phyloP scores from a whole-genome alignment of 352 stramenopile species.

The Halophytophthora polymorphica region DNA sequence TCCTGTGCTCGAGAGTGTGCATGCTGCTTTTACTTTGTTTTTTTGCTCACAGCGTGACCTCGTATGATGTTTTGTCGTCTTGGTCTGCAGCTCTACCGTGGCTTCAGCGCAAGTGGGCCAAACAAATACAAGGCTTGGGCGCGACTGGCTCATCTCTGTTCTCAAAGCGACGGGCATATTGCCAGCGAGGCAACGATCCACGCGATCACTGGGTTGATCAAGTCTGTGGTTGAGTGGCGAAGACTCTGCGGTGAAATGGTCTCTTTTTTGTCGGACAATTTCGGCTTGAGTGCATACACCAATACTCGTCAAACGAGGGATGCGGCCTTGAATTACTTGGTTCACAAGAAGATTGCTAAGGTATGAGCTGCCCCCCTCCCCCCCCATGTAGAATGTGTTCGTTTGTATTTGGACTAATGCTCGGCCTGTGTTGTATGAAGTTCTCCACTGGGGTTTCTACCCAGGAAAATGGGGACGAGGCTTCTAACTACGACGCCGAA shows the following conservation, averaged over 20 bases:
- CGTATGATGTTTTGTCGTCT: slow-evolving; percentile 6
- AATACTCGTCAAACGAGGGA: slow-evolving; percentile 46
- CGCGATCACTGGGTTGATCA: slow-evolving; percentile 36
- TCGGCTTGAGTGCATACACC: slow-evolving; percentile 32
- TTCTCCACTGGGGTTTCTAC: slow-evolving; percentile 18
- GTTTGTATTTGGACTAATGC: slow-evolving; percentile 9
- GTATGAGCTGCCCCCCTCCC: slow-evolving; percentile 20
- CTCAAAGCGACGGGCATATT: slow-evolving; percentile 18
- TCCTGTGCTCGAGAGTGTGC: not conserved
- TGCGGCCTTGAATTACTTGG: slow-evolving; percentile 42
- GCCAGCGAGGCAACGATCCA: slow-evolving; percentile 53
- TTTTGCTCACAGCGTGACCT: slow-evolving; percentile 5
- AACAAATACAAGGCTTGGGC: slow-evolving; percentile 26
- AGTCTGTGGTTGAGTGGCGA: slow-evolving; percentile 34
- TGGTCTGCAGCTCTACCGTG: slow-evolving; percentile 40
- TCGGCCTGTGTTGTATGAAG: slow-evolving; percentile 11
- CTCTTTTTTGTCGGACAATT: slow-evolving; percentile 36
- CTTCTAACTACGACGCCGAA: slow-evolving; percentile 31
- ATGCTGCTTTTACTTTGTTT: not conserved
- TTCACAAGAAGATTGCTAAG: slow-evolving; percentile 37
- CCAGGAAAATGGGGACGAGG: slow-evolving; percentile 10
- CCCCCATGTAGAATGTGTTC: not conserved
- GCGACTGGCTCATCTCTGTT: slow-evolving; percentile 45
- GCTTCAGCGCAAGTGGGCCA: slow-evolving; percentile 19
- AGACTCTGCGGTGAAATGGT: slow-evolving; percentile 46